These are phyloP conservation scores for Cicer pinnatifidum DNA, from an alignment of 306 rosid species.

Conservation along the genomic window DNA sequence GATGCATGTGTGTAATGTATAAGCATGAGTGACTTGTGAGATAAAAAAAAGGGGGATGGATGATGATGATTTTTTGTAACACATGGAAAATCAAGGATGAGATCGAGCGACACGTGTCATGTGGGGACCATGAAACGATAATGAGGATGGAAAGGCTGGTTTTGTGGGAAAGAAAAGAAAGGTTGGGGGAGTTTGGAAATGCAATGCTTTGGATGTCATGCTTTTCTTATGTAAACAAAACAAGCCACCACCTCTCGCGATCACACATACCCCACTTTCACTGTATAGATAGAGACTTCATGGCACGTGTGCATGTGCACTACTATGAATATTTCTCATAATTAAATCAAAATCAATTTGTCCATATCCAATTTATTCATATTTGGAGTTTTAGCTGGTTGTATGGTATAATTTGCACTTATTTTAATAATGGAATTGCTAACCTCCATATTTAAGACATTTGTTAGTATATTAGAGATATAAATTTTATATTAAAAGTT, in stretches of 20 bases:
- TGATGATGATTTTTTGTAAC: slow-evolving; percentile 32
- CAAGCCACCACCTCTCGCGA: slow-evolving; percentile 24
- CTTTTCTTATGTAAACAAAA: slow-evolving; percentile 50
- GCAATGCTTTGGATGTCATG: slow-evolving; percentile 48
- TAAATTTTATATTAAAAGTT: too few species aligned
- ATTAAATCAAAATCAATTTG: too few species aligned
- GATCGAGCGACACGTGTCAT: slow-evolving; percentile 38
- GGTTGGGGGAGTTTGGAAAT: slow-evolving; percentile 45
- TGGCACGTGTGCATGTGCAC: slow-evolving; percentile 37
- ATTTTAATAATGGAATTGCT: too few species aligned
- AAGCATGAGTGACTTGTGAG: slow-evolving; percentile 20
- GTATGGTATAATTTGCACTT: too few species aligned
- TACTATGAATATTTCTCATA: too few species aligned
- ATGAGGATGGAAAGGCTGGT: slow-evolving; percentile 39
- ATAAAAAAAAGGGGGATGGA: not conserved
- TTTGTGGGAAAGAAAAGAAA: slow-evolving; percentile 35
- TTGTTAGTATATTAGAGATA: too few species aligned
- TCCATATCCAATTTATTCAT: too few species aligned
- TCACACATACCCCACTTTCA: slow-evolving; percentile 40
- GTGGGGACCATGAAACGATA: slow-evolving; percentile 43
- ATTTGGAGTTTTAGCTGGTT: too few species aligned
- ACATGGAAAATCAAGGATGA: slow-evolving; percentile 28
- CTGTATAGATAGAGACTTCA: slow-evolving; percentile 21
- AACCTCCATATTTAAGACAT: too few species aligned
- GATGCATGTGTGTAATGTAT: not conserved